Evolutionary conservation across 2,329 filamentous ascomycete species (phyloP), one percentile per base, ranked within the genome.

Genomic region (Akanthomyces uredinophilus): DNA sequence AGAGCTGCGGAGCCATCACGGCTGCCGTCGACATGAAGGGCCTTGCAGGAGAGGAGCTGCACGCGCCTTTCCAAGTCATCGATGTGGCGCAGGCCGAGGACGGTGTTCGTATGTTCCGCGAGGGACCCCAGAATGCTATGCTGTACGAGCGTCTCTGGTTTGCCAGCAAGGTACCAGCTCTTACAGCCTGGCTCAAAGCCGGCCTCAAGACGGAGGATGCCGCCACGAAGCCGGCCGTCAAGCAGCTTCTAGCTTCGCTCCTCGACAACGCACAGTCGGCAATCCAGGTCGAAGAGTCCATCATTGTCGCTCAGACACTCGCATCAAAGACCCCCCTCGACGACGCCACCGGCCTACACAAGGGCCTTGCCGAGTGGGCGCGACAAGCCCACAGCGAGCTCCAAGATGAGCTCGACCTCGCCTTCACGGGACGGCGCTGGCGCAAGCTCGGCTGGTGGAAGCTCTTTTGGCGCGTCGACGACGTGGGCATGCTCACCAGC

Each of bases 401-500:
- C 8, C 90, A 92, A 65, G 83, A 89, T 56, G 84, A 92, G 67
- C 84, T 97, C 2, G 89, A 94, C 66, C 77, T 85, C 50, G 92
- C 91, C 0, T 94, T 97, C 68, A 79, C 83, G 0, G 87, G 90
- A n/a, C 81, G 78, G 20, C 81, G 87, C 44, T 97, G 94, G 94
- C 84, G 86, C 29, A 88, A 90, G 65, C 79, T 96, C 4, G 83
- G 87, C 18, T 98, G 94, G 93, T 97, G 92, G 89, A 96, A 96
- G 73, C 82, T 98, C 0, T 92, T 96, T 71, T 96, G 92, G 92
- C 87, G 92, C 22, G 92, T 95, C 27, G 94, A 98, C 71, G 94
- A 97, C 69, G 91, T 97, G 13, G 86, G 87, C 3, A 89, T 94
- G 82, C 87, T 96, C 60, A 87, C 90, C 3, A 85, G 87, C 1